phyloP scores from a whole-genome alignment of 2,329 filamentous ascomycete genomes.

The Elsinoe perseae region DNA sequence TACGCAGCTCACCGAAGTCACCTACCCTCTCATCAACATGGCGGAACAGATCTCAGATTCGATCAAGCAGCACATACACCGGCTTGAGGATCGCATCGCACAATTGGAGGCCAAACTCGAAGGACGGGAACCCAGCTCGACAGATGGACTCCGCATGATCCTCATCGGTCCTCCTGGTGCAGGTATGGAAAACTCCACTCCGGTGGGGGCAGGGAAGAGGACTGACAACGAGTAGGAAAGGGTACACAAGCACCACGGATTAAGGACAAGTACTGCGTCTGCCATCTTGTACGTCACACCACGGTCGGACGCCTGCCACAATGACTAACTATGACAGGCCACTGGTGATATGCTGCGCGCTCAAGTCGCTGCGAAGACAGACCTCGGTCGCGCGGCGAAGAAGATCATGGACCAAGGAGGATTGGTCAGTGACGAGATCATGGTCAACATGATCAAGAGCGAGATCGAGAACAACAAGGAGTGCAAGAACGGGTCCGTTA shows the following conservation, averaged over 20 bases:
- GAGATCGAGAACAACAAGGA: constrained; percentile 90
- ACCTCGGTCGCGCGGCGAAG: constrained; percentile 91
- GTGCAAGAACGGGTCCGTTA: constrained; percentile 88
- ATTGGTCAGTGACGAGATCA: constrained; percentile 96
- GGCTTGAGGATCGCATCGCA: constrained; percentile 78
- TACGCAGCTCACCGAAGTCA: neutral
- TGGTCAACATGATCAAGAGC: constrained; percentile 99
- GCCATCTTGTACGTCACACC: constrained; percentile 69
- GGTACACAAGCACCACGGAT: constrained; percentile 96
- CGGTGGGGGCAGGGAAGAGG: constrained; percentile 6
- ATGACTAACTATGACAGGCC: constrained; percentile 50
- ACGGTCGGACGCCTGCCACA: neutral
- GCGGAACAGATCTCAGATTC: constrained; percentile 72
- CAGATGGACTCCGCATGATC: constrained; percentile 76
- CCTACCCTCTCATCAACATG: constrained; percentile 51
- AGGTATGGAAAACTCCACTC: constrained; percentile 55
- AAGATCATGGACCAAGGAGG: constrained; percentile 99
- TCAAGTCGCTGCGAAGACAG: constrained; percentile 95
- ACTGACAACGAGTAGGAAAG: constrained; percentile 60
- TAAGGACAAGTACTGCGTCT: constrained; percentile 96
- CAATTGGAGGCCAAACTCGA: constrained; percentile 69
- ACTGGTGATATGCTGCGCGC: constrained; percentile 99
- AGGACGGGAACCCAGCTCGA: constrained; percentile 37
- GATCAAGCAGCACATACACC: constrained; percentile 74
- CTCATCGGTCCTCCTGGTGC: constrained; percentile 95